phyloP scores from a whole-genome alignment of 192 early-diverging fungal species.

The Coemansia sp. region DNA sequence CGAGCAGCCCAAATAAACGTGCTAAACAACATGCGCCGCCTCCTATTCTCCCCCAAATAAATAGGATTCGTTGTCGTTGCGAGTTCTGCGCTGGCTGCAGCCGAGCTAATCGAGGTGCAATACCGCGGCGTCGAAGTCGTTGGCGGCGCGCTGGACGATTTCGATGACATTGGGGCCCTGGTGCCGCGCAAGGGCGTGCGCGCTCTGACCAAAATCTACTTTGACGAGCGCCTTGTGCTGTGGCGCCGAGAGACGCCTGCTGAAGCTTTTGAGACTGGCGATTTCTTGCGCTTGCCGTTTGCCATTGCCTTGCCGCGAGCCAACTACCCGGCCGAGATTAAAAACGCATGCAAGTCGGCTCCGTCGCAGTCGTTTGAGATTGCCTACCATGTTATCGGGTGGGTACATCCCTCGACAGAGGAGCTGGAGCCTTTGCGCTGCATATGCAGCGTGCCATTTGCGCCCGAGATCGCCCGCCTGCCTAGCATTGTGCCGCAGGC shows the following conservation, averaged over 20 bases:
- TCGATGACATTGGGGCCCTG: constrained; percentile 30
- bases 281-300: constrained; percentile 17
- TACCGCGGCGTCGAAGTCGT: constrained; percentile 51
- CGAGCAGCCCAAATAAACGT: background rate
- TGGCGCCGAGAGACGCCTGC: constrained; percentile 19
- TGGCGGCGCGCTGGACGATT: constrained; percentile 48
- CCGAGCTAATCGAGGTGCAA: constrained; percentile 30
- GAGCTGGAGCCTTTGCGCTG: background rate
- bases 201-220: constrained; percentile 44
- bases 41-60: background rate
- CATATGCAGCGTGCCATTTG: constrained; percentile 22
- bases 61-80: constrained; percentile 37
- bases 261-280: background rate
- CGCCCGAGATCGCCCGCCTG: constrained; percentile 13
- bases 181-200: constrained; percentile 36
- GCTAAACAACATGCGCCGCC: background rate
- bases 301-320: constrained; percentile 40
- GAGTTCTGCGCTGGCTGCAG: constrained; percentile 5
- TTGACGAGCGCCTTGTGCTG: constrained; percentile 50
- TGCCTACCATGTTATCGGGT: constrained; percentile 38
- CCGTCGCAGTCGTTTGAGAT: constrained; percentile 55
- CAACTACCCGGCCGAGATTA: constrained; percentile 44
- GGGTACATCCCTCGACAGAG: constrained; percentile 9
- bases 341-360: constrained; percentile 28
- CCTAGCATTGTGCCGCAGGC: constrained; percentile 18